Conservation (phyloP, 2,329 filamentous ascomycete genomes). For the Epichloe festucae region DNA sequence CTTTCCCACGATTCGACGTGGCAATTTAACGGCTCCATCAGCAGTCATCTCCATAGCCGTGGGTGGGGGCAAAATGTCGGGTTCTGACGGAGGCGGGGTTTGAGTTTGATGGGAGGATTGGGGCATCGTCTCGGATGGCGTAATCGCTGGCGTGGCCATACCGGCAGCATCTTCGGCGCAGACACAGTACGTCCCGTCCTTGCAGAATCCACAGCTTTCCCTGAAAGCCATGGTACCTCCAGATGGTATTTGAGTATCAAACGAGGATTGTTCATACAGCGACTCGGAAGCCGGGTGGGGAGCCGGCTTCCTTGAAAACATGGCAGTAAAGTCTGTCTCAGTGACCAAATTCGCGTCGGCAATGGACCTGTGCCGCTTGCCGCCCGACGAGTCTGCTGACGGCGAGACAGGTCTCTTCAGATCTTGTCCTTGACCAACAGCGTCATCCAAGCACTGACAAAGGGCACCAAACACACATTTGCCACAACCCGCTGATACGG, state of each 20-base stretch:
- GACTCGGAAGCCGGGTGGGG: not conserved
- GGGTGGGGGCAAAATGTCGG: constrained; percentile 39
- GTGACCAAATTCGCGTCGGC: constrained; percentile 35
- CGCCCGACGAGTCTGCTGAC: constrained; percentile 26
- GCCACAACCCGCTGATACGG: constrained; percentile 45
- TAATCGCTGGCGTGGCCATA: constrained; percentile 26
- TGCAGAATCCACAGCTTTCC: constrained; percentile 72
- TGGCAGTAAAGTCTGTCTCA: constrained; percentile 63
- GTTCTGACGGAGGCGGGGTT: constrained; percentile 48
- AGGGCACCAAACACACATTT: constrained; percentile 49
- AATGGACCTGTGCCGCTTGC: constrained; percentile 41
- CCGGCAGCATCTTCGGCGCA: constrained; percentile 52
- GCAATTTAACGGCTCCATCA: constrained; percentile 48
- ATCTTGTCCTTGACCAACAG: constrained; percentile 23
- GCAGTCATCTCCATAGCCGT: constrained; percentile 46
- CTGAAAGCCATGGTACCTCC: constrained; percentile 31
- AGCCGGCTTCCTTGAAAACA: constrained; percentile 39
- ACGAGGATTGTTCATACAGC: constrained; percentile 1
- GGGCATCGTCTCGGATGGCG: constrained; percentile 26
- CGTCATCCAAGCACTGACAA: constrained; percentile 53
- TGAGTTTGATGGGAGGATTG: constrained; percentile 35
- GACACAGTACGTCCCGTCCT: constrained; percentile 69
- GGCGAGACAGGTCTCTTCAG: constrained; percentile 40
- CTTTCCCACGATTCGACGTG: constrained; percentile 22
- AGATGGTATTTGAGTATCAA: constrained; percentile 19